Conservation (phyloP, 1,139 yeast genomes). For the Meyerozyma guilliermondii region DNA sequence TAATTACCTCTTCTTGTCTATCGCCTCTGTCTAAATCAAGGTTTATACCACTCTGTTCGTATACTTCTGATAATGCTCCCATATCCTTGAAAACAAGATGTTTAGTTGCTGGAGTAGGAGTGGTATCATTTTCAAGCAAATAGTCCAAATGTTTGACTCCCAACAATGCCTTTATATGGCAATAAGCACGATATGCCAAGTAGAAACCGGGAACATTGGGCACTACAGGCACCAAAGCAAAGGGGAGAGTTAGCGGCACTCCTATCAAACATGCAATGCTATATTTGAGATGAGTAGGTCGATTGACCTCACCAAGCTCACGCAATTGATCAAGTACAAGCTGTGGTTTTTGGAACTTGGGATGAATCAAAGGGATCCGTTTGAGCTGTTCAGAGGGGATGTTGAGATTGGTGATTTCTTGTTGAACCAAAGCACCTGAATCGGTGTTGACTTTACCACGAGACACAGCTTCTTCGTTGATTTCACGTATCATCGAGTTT, state of each 20-base stretch:
- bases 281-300: slow-evolving; percentile 27
- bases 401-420: slow-evolving; percentile 24
- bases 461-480: slow-evolving; percentile 16
- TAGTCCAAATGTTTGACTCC: slow-evolving; percentile 70
- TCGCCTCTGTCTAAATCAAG: slow-evolving; percentile 8
- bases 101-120: slow-evolving; percentile 13
- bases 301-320: slow-evolving; percentile 21
- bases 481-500: slow-evolving; percentile 43
- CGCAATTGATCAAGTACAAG: slow-evolving; percentile 29
- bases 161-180: slow-evolving; percentile 72
- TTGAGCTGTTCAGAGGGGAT: slow-evolving; percentile 30
- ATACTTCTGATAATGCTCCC: slow-evolving; percentile 17
- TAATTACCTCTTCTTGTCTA: slow-evolving; percentile 25
- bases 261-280: slow-evolving; percentile 49
- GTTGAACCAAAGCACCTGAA: slow-evolving; percentile 21
- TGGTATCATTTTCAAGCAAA: slow-evolving; percentile 27
- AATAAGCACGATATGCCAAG: slow-evolving; percentile 73
- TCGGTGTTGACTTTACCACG: slow-evolving; percentile 4
- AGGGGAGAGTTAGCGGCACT: slow-evolving; percentile 75
- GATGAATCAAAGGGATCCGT: slow-evolving; percentile 41
- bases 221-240: slow-evolving; percentile 76
- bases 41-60: slow-evolving; percentile 6
- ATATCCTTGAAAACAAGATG: slow-evolving; percentile 21
- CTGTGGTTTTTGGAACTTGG: slow-evolving; percentile 30
- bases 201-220: slow-evolving; percentile 97